Evolutionary conservation across 768 basidiomycete species (phyloP).

Genomic region (Collybiopsis confluens): DNA sequence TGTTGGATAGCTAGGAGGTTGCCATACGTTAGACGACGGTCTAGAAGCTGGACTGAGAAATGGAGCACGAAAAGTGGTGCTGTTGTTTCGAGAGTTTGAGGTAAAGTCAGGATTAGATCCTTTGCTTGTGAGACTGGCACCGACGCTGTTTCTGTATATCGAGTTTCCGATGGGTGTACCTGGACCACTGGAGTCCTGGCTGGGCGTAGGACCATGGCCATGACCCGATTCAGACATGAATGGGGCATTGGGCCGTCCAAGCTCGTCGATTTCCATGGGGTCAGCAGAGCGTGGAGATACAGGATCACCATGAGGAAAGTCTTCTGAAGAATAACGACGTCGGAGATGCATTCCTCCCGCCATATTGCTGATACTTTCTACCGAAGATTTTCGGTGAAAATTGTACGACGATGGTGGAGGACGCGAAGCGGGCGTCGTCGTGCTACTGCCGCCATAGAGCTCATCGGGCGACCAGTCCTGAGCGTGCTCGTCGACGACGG

Average conservation of each 20-base stretch:
- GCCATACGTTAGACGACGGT: conserved; percentile 58
- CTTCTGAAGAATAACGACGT: neutral
- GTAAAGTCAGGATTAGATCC: neutral
- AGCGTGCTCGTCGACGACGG: neutral
- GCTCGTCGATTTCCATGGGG: neutral
- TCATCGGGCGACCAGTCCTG: neutral
- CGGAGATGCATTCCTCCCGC: neutral
- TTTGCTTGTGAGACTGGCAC: neutral
- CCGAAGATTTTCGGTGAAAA: conserved; percentile 26
- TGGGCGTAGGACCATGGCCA: neutral
- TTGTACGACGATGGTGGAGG: conserved; percentile 38
- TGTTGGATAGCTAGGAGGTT: conserved; percentile 43
- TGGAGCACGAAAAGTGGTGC: conserved; percentile 57
- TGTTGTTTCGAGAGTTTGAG: conserved; percentile 35
- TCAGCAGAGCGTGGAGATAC: neutral
- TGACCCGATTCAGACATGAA: conserved; percentile 2
- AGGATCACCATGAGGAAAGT: neutral
- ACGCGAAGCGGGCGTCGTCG: neutral
- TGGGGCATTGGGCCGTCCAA: conserved; percentile 2
- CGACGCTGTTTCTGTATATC: neutral
- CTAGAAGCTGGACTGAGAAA: conserved; percentile 69
- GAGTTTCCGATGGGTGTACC: neutral
- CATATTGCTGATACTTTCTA: neutral
- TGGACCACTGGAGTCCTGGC: neutral
- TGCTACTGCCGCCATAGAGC: neutral